Conservation (phyloP, 2,329 filamentous ascomycete genomes). For the Nemania sp. region DNA sequence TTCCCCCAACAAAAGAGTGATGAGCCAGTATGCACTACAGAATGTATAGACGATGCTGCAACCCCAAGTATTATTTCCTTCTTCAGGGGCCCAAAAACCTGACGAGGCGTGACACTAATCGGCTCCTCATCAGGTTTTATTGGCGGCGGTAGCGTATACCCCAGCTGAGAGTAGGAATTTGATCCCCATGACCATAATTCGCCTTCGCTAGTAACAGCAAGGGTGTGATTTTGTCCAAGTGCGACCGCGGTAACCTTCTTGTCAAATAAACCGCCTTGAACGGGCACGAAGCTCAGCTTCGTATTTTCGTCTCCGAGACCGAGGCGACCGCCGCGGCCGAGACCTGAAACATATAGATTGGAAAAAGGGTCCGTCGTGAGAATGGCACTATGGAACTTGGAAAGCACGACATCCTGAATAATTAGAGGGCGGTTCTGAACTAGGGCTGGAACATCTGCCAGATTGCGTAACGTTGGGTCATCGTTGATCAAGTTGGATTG, state of each 20-base stretch:
- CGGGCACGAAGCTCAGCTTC: constrained; percentile 84
- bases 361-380: constrained; percentile 87
- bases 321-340: constrained; percentile 89
- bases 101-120: constrained; percentile 82
- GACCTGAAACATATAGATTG: constrained; percentile 92
- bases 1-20: constrained; percentile 95
- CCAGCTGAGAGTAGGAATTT: constrained; percentile 86
- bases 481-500: constrained; percentile 48
- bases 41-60: constrained; percentile 91
- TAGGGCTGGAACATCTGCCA: constrained; percentile 75
- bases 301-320: constrained; percentile 92
- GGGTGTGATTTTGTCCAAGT: constrained; percentile 89
- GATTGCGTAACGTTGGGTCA: constrained; percentile 48
- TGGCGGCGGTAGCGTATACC: constrained; percentile 79
- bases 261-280: constrained; percentile 80
- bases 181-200: constrained; percentile 96
- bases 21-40: constrained; percentile 83
- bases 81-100: constrained; percentile 92
- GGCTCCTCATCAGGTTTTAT: constrained; percentile 82
- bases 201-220: constrained; percentile 87
- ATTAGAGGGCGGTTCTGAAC: constrained; percentile 78
- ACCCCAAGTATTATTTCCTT: constrained; percentile 84
- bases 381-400: constrained; percentile 91
- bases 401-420: constrained; percentile 85
- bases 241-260: constrained; percentile 82